Evolutionary conservation across 345 rosid genomes (phyloP).

Genomic region (Aegle marmelos): DNA sequence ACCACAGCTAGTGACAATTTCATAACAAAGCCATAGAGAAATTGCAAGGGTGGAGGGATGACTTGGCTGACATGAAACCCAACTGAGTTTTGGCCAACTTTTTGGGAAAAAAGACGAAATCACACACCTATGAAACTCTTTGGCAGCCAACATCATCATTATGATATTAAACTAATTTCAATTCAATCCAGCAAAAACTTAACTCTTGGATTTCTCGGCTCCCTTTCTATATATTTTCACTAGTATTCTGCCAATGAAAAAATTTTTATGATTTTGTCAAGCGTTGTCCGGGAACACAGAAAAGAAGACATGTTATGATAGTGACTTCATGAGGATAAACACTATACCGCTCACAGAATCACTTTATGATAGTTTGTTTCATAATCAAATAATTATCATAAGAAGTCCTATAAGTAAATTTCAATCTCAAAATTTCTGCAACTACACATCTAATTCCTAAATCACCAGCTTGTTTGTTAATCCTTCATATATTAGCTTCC

Average conservation of each 20-base stretch:
- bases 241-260: background rate
- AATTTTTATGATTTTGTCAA: background rate
- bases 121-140: no score
- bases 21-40: background rate
- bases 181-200: background rate
- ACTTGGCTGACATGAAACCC: background rate
- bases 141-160: background rate
- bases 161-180: background rate
- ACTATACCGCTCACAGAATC: background rate
- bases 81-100: background rate
- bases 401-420: background rate
- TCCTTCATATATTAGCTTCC: background rate
- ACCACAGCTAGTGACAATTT: background rate
- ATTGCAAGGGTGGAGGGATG: background rate
- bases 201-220: background rate
- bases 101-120: background rate
- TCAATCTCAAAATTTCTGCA: background rate
- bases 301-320: background rate
- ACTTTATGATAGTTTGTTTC: background rate
- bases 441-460: background rate
- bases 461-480: background rate
- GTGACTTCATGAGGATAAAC: background rate
- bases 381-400: background rate
- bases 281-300: background rate
- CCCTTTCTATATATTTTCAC: background rate